phyloP scores from a whole-genome alignment of 352 stramenopile genomes.

The Aphanomyces stellatus region DNA sequence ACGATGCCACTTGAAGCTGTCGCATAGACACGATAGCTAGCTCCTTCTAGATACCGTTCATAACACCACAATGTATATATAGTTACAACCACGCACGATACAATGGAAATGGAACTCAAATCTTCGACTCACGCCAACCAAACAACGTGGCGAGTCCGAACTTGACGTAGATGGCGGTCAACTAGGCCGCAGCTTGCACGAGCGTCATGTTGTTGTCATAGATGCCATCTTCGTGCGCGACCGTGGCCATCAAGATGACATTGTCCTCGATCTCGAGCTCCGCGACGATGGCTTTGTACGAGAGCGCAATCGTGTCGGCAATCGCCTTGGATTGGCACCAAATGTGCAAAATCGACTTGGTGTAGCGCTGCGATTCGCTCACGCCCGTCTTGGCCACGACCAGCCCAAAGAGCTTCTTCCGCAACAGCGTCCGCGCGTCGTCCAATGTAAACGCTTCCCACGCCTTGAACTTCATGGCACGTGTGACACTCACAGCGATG shows the following conservation, averaged over 20 bases:
- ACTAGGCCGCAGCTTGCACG: too few relatives aligned
- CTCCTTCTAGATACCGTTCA: not conserved
- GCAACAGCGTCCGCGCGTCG: not conserved
- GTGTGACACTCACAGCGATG: conserved; percentile 17
- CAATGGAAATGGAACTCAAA: too few relatives aligned
- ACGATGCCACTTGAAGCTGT: not conserved
- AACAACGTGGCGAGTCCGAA: too few relatives aligned
- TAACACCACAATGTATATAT: not conserved
- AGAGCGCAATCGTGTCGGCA: not conserved
- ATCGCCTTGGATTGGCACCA: conserved; percentile 18
- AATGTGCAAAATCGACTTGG: conserved; percentile 16
- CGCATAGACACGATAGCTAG: not conserved
- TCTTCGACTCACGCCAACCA: too few relatives aligned
- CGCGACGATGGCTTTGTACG: not conserved
- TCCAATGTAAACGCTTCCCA: not conserved
- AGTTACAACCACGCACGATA: not conserved
- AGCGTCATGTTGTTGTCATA: too few relatives aligned
- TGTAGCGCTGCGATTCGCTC: conserved; percentile 6
- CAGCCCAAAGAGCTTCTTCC: conserved; percentile 18
- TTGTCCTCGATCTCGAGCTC: conserved; percentile 2
- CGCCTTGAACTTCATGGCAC: conserved; percentile 16
- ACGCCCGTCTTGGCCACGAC: conserved; percentile 7
- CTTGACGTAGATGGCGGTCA: too few relatives aligned
- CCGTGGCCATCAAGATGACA: conserved; percentile 2
- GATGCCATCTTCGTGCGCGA: too few relatives aligned